Evolutionary conservation across 176 grass and related monocot genomes (phyloP), one percentile per base, ranked within the genome.

Genomic region (Tuctoria greenei): DNA sequence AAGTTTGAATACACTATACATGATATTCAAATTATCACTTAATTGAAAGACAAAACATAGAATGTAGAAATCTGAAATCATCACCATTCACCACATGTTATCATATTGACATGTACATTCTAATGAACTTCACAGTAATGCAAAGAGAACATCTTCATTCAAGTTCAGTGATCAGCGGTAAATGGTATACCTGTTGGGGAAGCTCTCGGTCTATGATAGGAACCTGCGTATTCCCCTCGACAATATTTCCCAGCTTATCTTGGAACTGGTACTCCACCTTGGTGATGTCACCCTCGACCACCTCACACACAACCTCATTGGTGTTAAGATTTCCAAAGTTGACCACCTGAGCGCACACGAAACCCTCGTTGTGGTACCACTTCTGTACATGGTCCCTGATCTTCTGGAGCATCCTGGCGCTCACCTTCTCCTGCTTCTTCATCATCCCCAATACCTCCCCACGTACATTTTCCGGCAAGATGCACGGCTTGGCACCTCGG

Each of bases 311-410:
- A 74, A 97, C 91, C 28, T 97, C 89, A 12, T 45, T 85, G 8
- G 95, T 90, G 82, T 97, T 88, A n/a, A 92, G 85, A 37, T 97
- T 93, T 43, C 88, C 86, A 24, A 93, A 97, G 62, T 93, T 93
- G 10, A 97, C 91, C n/a, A 97, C 91, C 75, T 93, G 95, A 4
- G 91, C 95, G 4, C 95, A 95, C 10, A 88, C 91, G 42, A 93
- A 97, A 21, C 95, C 95, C 76, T 97, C 95, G 8, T 93, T 86
- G 56, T 93, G 84, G 78, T 97, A 97, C 95, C 95, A 97, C 28
- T 85, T 91, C 78, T 92, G 95, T 4, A 97, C 88, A 23, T 86
- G 84, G 44, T 97, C 91, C 67, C 88, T 77, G 79, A 97, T 93
- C 88, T 79, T 87, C 88, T 91, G 88, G 69, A 97, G 80, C 84